Conservation (phyloP, 208 protist genomes). For the Leishmania guyanensis region DNA sequence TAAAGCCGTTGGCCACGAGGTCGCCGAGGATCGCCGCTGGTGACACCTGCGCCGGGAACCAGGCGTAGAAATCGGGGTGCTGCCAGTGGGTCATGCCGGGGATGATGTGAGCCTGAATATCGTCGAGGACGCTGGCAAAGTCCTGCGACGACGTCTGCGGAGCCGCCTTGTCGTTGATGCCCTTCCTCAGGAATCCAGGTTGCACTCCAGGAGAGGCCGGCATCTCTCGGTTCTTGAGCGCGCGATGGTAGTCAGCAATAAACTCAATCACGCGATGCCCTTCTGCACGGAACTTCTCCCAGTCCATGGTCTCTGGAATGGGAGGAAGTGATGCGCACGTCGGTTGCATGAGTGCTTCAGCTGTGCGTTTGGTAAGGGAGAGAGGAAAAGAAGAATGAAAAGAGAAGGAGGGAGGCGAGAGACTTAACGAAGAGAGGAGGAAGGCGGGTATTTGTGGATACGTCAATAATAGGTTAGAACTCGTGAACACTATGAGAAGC, state of each 20-base stretch:
- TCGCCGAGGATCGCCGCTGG: conserved; percentile 64
- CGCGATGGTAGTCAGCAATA: conserved; percentile 45
- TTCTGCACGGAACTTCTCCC: conserved; percentile 42
- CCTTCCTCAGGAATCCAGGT: conserved; percentile 47
- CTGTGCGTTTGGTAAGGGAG: not conserved
- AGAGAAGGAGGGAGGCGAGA: not conserved
- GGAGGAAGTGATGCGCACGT: conserved; percentile 34
- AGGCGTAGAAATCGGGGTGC: conserved; percentile 61
- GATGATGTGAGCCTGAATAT: conserved; percentile 52
- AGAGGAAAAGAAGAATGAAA: not conserved
- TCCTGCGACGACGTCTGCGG: conserved; percentile 28
- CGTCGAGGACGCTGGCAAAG: conserved; percentile 42
- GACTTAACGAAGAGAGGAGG: not conserved
- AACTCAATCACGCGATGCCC: conserved; percentile 49
- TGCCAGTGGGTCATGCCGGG: conserved; percentile 82
- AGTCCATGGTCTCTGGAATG: conserved; percentile 44
- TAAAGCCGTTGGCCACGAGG: conserved; percentile 41
- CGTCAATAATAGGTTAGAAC: not conserved
- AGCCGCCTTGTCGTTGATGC: conserved; percentile 30
- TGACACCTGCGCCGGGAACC: conserved; percentile 56
- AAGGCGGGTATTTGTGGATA: not conserved
- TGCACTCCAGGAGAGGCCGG: conserved; percentile 40
- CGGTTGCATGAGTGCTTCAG: conserved; percentile 25
- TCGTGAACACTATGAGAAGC: not conserved
- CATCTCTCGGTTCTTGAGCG: conserved; percentile 37